Evolutionary conservation across 371 early-diverging fungal genomes (phyloP).

Genomic region (Mucor plumbeus): DNA sequence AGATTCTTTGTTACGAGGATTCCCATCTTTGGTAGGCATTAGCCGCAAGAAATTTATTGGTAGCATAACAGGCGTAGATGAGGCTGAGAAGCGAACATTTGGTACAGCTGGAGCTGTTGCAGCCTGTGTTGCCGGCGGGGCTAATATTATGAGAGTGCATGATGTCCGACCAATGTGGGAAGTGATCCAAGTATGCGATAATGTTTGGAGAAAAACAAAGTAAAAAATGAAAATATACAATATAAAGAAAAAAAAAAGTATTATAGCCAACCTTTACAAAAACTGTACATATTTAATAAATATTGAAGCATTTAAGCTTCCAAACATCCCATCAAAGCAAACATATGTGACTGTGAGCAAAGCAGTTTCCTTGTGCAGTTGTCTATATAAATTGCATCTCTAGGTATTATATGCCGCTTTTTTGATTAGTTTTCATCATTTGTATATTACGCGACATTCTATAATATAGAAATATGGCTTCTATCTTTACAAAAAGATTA

Average conservation of each 20-base stretch:
- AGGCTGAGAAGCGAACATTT: conserved; percentile 81
- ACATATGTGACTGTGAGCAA: conserved; percentile 6
- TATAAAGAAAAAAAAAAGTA: neutral
- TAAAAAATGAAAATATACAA: neutral
- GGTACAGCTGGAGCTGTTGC: conserved; percentile 96
- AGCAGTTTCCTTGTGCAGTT: neutral
- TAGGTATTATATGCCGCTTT: neutral
- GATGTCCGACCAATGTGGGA: conserved; percentile 93
- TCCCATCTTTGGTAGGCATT: conserved; percentile 89
- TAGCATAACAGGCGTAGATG: conserved; percentile 64
- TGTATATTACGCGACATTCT: conserved; percentile 1
- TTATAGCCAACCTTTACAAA: neutral
- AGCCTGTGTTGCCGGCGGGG: conserved; percentile 87
- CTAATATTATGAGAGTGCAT: conserved; percentile 89
- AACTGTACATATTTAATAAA: conserved; percentile 8
- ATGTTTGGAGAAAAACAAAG: conserved; percentile 55
- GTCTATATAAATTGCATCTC: neutral
- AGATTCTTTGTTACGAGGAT: conserved; percentile 65
- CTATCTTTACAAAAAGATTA: conserved; percentile 45
- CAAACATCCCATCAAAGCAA: neutral
- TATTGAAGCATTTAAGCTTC: neutral
- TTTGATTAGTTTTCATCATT: neutral
- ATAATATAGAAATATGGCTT: conserved; percentile 19
- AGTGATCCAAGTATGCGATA: conserved; percentile 86
- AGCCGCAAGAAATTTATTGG: conserved; percentile 91